Conservation (phyloP, 106 monocot species). For the Dendrobium catenatum region DNA sequence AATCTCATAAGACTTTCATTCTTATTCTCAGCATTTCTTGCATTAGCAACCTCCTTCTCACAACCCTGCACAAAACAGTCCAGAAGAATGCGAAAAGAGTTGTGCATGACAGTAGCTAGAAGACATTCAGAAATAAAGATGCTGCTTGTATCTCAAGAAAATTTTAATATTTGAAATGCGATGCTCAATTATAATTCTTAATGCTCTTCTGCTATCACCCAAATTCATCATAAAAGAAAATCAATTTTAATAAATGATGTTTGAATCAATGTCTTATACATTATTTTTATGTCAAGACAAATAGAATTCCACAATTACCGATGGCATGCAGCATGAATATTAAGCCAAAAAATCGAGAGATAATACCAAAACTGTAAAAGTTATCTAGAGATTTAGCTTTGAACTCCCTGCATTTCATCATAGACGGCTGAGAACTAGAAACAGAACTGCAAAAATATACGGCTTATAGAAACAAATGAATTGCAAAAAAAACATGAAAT, state of each 20-base stretch:
- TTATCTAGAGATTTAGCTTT: not conserved
- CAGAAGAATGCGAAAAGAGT: not conserved
- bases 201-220: not conserved
- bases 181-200: not conserved
- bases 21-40: constrained; percentile 36
- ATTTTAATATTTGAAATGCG: not conserved
- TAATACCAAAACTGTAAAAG: not conserved
- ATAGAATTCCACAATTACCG: no score
- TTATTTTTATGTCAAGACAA: not conserved
- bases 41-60: constrained; percentile 74
- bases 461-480: no score
- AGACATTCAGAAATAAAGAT: not conserved
- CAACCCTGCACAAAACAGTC: constrained; percentile 43
- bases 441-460: not conserved
- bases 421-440: not conserved
- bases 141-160: not conserved
- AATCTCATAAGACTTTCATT: constrained; percentile 91
- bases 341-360: no score
- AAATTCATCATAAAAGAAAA: not conserved
- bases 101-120: not conserved
- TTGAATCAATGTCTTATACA: not conserved
- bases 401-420: not conserved
- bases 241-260: not conserved
- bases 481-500: not conserved
- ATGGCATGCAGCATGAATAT: no score